Conservation (phyloP, 495 filamentous ascomycete genomes). For the Annulohypoxylon stygium region DNA sequence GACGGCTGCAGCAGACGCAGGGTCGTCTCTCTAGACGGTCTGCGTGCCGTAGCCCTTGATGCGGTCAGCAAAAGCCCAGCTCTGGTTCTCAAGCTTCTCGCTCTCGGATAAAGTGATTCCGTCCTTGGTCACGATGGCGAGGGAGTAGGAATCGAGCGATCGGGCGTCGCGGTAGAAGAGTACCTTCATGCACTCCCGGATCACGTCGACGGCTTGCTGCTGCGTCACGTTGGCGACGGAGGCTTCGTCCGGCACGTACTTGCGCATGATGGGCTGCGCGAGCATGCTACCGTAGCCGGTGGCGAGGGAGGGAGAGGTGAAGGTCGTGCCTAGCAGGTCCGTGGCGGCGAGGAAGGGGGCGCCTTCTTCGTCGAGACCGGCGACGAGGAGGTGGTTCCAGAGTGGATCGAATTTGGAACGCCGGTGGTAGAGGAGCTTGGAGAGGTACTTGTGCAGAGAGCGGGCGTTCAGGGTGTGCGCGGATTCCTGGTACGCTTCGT, state of each 20-base stretch:
- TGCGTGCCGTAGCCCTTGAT: slow-evolving; percentile 72
- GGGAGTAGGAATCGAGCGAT: slow-evolving; percentile 89
- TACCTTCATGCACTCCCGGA: slow-evolving; percentile 97
- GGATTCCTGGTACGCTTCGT: slow-evolving; percentile 80
- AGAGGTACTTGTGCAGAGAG: slow-evolving; percentile 95
- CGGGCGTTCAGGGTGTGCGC: slow-evolving; percentile 79
- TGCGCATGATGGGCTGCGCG: slow-evolving; percentile 89
- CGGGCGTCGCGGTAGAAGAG: slow-evolving; percentile 97
- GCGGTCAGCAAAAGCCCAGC: slow-evolving; percentile 95
- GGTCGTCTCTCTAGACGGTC: slow-evolving; percentile 54
- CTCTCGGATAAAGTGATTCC: slow-evolving; percentile 85
- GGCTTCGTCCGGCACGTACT: slow-evolving; percentile 82
- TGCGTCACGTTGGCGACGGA: slow-evolving; percentile 75
- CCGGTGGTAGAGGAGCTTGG: slow-evolving; percentile 93
- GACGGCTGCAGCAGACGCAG: background rate
- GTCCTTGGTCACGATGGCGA: slow-evolving; percentile 88
- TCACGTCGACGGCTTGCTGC: slow-evolving; percentile 81
- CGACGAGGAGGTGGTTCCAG: slow-evolving; percentile 95
- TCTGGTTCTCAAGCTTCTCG: slow-evolving; percentile 81
- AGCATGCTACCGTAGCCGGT: slow-evolving; percentile 95
- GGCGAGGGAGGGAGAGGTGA: slow-evolving; percentile 85
- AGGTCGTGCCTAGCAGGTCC: slow-evolving; percentile 94
- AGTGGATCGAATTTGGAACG: slow-evolving; percentile 96
- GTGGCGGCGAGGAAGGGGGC: slow-evolving; percentile 90
- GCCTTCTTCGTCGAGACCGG: slow-evolving; percentile 81